Conservation (phyloP, 257 asterid species). For the Forsythia suspensa region DNA sequence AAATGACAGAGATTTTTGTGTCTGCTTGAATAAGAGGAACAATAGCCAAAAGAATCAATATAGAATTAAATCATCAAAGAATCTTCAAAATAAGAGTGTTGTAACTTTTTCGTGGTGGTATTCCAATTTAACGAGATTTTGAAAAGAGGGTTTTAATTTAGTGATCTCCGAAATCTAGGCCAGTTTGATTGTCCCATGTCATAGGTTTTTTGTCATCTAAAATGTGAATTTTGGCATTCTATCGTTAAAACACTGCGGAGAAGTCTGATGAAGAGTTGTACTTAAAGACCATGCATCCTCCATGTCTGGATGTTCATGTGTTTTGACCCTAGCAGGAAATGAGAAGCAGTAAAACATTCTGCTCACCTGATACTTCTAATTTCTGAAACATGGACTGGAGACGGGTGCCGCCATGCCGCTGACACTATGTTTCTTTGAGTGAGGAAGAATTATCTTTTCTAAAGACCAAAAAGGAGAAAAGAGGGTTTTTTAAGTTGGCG, state of each 20-base stretch:
- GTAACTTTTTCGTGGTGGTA: not conserved
- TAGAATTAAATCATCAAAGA: not conserved
- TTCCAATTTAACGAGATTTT: not conserved
- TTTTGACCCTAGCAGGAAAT: not conserved
- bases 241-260: not conserved
- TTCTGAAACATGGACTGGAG: not conserved
- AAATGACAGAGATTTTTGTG: not conserved
- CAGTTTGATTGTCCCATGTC: not conserved
- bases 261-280: not conserved
- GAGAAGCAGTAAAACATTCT: not conserved
- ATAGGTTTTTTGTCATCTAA: not conserved
- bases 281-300: not conserved
- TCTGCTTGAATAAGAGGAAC: not conserved
- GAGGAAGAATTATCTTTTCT: not conserved
- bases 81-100: not conserved
- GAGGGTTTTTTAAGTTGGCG: not conserved
- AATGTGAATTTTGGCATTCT: conserved; percentile 2
- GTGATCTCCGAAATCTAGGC: not conserved
- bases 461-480: not conserved
- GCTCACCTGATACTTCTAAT: not conserved
- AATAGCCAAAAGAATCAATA: too few species aligned
- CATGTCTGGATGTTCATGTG: not conserved
- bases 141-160: not conserved
- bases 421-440: not conserved
- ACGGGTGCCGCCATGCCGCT: not conserved